A percentile compares a stretch with the other conserved stretches of the same genome.
These are phyloP conservation scores for Phytophthora cajani DNA, from an alignment of 352 stramenopile genomes.

Conservation along the genomic window DNA sequence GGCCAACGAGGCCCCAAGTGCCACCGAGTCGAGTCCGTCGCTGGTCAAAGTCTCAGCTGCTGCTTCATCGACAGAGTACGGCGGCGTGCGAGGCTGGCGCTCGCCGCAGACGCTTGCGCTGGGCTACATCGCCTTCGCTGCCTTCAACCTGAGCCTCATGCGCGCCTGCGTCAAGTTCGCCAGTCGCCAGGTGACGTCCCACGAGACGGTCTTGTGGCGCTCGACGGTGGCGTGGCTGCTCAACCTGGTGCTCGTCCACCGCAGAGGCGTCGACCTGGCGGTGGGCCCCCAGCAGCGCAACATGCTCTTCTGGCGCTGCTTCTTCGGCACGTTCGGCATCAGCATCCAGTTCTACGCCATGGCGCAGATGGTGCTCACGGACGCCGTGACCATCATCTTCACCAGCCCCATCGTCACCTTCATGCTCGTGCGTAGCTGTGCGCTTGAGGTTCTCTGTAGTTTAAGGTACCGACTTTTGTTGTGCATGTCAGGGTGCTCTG, in stretches of 20 bases:
- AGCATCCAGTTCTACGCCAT: constrained; percentile 75
- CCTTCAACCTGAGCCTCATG: constrained; percentile 66
- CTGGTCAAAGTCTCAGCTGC: constrained; percentile 9
- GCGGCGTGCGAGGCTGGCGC: constrained; percentile 5
- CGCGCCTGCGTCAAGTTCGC: constrained; percentile 63
- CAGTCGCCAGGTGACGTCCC: constrained; percentile 47
- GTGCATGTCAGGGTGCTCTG: constrained; percentile 46
- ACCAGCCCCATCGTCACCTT: constrained; percentile 71
- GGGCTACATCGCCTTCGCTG: constrained; percentile 51
- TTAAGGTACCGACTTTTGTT: not conserved
- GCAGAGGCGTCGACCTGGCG: constrained; percentile 19
- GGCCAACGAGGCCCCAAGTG: constrained; percentile 4
- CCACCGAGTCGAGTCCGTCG: constrained; percentile 17
- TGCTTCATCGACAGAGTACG: constrained; percentile 8
- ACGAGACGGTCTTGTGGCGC: constrained; percentile 70
- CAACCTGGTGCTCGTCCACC: constrained; percentile 49
- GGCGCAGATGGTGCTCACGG: constrained; percentile 73
- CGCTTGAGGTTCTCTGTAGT: not conserved
- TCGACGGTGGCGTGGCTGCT: constrained; percentile 52
- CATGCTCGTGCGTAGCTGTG: constrained; percentile 53
- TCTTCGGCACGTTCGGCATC: constrained; percentile 63
- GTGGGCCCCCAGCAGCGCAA: constrained; percentile 31
- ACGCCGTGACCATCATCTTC: constrained; percentile 73
- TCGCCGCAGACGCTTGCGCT: constrained; percentile 38
- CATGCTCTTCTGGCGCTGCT: constrained; percentile 50